Conservation (phyloP, 208 protist species). For the Leishmania aethiopica region DNA sequence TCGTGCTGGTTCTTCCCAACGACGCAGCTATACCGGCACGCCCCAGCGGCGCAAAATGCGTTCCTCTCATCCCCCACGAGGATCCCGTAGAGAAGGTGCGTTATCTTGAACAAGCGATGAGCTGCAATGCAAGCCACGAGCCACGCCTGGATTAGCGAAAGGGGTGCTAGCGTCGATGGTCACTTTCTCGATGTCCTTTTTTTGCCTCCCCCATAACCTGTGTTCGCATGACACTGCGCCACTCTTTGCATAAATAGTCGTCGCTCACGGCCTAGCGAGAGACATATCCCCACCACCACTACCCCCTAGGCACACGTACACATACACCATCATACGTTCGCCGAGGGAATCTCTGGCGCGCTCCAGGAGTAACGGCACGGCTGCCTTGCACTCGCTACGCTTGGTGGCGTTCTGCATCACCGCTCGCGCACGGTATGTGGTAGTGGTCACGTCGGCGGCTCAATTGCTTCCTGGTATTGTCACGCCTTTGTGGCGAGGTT, state of each 20-base stretch:
- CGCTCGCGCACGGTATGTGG: not conserved
- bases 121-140: not conserved
- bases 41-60: not conserved
- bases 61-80: not conserved
- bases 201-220: too few species aligned
- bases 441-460: not conserved
- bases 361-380: not conserved
- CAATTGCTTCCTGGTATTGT: not conserved
- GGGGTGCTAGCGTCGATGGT: not conserved
- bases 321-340: not conserved
- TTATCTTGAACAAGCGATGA: not conserved
- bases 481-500: not conserved
- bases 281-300: not conserved
- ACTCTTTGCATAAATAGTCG: not conserved
- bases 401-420: not conserved
- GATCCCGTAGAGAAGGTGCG: not conserved
- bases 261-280: not conserved
- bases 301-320: not conserved
- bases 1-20: not conserved
- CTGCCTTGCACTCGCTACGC: not conserved
- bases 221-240: not conserved
- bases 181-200: not conserved
- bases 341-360: not conserved
- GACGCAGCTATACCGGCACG: not conserved
- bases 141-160: not conserved